Conservation (phyloP, 805 yeast species). For the Dipodascus albidus region DNA sequence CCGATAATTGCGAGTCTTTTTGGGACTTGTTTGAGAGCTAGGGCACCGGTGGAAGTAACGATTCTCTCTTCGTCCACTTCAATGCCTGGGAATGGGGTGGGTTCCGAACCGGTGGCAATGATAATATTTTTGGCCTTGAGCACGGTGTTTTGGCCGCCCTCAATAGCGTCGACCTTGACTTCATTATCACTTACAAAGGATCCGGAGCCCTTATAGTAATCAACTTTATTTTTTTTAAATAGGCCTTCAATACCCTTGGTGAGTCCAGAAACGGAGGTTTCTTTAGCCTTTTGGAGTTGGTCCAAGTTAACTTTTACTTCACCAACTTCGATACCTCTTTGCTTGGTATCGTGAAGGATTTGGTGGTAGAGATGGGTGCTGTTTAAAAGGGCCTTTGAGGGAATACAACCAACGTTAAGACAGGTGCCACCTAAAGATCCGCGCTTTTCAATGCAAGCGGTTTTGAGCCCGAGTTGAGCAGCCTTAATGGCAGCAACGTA, state of each 20-base stretch:
- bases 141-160: constrained; percentile 63
- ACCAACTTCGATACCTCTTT: constrained; percentile 79
- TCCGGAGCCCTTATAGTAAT: constrained; percentile 89
- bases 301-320: constrained; percentile 66
- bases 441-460: constrained; percentile 96
- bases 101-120: constrained; percentile 97
- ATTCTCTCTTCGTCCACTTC: constrained; percentile 94
- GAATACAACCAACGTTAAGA: constrained; percentile 97
- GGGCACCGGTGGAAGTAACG: constrained; percentile 89
- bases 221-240: constrained; percentile 91
- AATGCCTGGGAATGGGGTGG: constrained; percentile 97
- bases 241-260: constrained; percentile 92
- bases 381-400: constrained; percentile 90
- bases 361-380: constrained; percentile 89
- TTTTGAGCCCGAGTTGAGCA: constrained; percentile 88
- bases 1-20: constrained; percentile 89
- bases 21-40: constrained; percentile 79
- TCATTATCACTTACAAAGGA: constrained; percentile 73
- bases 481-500: constrained; percentile 98
- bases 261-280: constrained; percentile 74
- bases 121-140: constrained; percentile 79
- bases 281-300: constrained; percentile 84
- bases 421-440: constrained; percentile 97
- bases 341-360: constrained; percentile 70
- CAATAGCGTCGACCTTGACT: constrained; percentile 73